A percentile compares a stretch with the other conserved stretches of the same genome.
These are phyloP conservation scores for Phragmites australis DNA, from an alignment of 176 grass and related monocot genomes.

Conservation along the genomic window DNA sequence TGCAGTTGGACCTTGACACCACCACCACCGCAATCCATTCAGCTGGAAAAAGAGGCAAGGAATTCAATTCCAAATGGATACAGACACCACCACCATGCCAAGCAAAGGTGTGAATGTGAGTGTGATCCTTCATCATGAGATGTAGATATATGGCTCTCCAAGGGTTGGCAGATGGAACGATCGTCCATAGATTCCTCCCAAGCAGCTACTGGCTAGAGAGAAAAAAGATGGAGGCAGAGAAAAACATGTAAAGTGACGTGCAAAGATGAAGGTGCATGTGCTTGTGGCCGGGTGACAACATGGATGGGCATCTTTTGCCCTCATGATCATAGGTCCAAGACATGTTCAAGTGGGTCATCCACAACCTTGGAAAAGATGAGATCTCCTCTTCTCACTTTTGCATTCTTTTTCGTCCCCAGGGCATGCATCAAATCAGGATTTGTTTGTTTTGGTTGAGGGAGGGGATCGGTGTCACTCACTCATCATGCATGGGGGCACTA, in stretches of 20 bases:
- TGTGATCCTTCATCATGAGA: conserved; percentile 33
- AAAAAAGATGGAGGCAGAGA: neutral
- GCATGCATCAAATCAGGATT: conserved; percentile 30
- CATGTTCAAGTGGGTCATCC: conserved; percentile 38
- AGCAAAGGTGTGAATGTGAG: conserved; percentile 32
- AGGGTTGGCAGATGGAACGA: conserved; percentile 6
- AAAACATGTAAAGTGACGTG: conserved; percentile 16
- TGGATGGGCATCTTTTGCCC: neutral
- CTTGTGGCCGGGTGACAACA: conserved; percentile 14
- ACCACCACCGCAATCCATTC: neutral
- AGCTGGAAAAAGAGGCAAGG: neutral
- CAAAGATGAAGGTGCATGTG: conserved; percentile 29
- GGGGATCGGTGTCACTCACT: neutral
- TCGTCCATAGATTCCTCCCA: conserved; percentile 34
- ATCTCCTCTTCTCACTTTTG: conserved; percentile 20
- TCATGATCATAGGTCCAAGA: conserved; percentile 15
- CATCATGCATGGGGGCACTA: neutral
- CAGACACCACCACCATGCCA: conserved; percentile 23
- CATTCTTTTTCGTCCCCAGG: conserved; percentile 19
- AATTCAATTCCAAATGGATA: conserved; percentile 43
- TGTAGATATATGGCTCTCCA: neutral
- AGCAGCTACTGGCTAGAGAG: neutral
- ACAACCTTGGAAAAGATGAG: conserved; percentile 42
- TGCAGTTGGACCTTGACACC: conserved; percentile 36
- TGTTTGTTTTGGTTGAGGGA: conserved; percentile 24